Conservation (phyloP, 108 stramenopile species). For the Skeletonema menzelii region DNA sequence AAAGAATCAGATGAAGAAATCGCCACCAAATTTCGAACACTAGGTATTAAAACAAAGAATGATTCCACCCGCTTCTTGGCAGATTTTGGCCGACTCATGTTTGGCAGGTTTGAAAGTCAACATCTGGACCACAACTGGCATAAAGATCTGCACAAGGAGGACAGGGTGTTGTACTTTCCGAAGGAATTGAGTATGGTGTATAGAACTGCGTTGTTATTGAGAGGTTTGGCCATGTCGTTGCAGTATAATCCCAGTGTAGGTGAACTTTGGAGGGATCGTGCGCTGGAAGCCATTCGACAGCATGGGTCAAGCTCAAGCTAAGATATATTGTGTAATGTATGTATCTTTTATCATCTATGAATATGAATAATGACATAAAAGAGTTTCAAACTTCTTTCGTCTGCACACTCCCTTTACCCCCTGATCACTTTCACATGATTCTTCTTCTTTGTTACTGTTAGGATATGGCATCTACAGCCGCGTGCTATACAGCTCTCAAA, state of each 20-base stretch:
- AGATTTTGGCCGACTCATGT: conserved; percentile 74
- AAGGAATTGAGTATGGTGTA: conserved; percentile 77
- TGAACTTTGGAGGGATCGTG: conserved; percentile 66
- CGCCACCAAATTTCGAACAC: conserved; percentile 59
- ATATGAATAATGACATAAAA: too few relatives aligned
- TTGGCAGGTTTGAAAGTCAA: conserved; percentile 60
- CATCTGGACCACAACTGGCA: conserved; percentile 71
- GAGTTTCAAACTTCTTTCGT: too few relatives aligned
- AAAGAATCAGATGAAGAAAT: conserved; percentile 63
- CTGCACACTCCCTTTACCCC: too few relatives aligned
- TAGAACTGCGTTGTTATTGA: conserved; percentile 60
- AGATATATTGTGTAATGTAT: too few relatives aligned
- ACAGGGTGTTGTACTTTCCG: conserved; percentile 72
- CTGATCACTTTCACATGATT: too few relatives aligned
- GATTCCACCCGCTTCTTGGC: conserved; percentile 72
- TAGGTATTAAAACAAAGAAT: conserved; percentile 68
- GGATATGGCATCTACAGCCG: too few relatives aligned
- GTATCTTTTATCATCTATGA: too few relatives aligned
- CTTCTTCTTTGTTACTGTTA: too few relatives aligned
- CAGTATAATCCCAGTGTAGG: conserved; percentile 72
- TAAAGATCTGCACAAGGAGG: conserved; percentile 56
- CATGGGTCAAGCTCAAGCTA: conserved; percentile 31
- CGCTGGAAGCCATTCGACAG: conserved; percentile 31
- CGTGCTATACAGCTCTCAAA: too few relatives aligned
- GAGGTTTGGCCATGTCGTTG: conserved; percentile 73